Percentiles rank a stretch among this genome's conserved stretches.
Conservation (phyloP, 2,329 filamentous ascomycete genomes). For the Chaetomiaceae sp. region DNA sequence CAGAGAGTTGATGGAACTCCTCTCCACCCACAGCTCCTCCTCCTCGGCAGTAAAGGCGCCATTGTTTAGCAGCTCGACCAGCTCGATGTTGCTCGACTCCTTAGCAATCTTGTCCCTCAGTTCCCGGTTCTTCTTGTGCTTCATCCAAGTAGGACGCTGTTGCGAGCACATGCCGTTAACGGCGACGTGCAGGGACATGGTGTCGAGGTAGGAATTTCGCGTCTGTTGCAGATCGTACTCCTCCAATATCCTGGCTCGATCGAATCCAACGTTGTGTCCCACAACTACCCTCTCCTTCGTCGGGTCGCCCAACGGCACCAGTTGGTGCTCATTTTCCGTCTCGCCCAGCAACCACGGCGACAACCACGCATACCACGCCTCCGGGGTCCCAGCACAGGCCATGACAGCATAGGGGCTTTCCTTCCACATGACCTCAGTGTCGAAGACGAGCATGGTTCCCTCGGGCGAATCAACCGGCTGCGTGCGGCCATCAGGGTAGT, state of each 20-base stretch:
- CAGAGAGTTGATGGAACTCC: slow-evolving; percentile 91
- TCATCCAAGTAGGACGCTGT: slow-evolving; percentile 96
- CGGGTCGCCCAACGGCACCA: slow-evolving; percentile 82
- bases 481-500: slow-evolving; percentile 65
- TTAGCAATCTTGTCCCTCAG: slow-evolving; percentile 72
- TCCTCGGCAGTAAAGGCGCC: slow-evolving; percentile 72
- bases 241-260: slow-evolving; percentile 80
- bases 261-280: slow-evolving; percentile 94
- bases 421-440: slow-evolving; percentile 96
- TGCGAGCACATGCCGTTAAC: slow-evolving; percentile 99
- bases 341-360: slow-evolving; percentile 92
- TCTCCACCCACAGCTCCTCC: slow-evolving; percentile 90
- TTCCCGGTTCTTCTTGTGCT: slow-evolving; percentile 86
- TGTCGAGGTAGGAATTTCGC: slow-evolving; percentile 84
- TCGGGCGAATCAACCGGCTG: slow-evolving; percentile 72
- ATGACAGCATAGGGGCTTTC: slow-evolving; percentile 90
- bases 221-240: slow-evolving; percentile 84
- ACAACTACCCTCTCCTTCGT: slow-evolving; percentile 71
- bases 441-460: slow-evolving; percentile 81
- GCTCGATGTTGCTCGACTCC: slow-evolving; percentile 65
- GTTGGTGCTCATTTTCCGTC: slow-evolving; percentile 68
- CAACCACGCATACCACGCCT: slow-evolving; percentile 94
- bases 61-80: slow-evolving; percentile 66
- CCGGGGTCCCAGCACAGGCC: slow-evolving; percentile 87
- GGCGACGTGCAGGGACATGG: slow-evolving; percentile 96